Conservation (phyloP, 2,329 filamentous ascomycete genomes). For the Scortechinia acanthostroma region DNA sequence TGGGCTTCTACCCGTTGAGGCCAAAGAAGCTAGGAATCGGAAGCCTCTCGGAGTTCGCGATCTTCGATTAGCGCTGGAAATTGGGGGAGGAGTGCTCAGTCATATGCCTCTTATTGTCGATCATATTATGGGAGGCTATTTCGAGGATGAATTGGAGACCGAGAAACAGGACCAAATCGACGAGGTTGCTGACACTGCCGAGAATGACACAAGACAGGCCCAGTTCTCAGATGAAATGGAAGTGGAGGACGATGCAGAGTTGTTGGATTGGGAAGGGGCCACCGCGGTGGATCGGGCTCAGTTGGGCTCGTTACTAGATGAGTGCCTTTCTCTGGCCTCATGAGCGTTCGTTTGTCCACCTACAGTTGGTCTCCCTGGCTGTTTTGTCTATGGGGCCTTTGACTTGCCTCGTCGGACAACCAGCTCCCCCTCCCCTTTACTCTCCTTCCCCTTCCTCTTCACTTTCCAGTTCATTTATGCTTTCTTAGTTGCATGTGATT, state of each 20-base stretch:
- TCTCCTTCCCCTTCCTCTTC: conserved; percentile 1
- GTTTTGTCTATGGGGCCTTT: too few relatives aligned
- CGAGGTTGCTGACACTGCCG: background rate
- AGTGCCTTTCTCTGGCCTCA: conserved; percentile 9
- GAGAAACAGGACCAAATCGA: conserved; percentile 3
- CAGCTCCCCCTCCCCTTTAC: too few relatives aligned
- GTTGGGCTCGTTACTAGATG: conserved; percentile 9
- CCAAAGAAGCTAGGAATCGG: conserved; percentile 1
- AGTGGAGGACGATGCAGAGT: background rate
- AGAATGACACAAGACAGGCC: conserved; percentile 1
- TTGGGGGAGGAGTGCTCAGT: conserved; percentile 9
- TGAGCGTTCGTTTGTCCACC: too few relatives aligned
- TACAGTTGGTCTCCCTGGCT: too few relatives aligned
- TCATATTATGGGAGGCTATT: conserved; percentile 12
- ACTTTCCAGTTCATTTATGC: too few relatives aligned
- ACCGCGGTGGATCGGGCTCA: conserved; percentile 9
- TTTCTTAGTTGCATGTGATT: too few relatives aligned
- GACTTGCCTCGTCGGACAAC: too few relatives aligned
- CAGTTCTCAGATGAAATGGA: conserved; percentile 8
- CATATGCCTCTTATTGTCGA: conserved; percentile 12
- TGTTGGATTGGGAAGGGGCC: conserved; percentile 9
- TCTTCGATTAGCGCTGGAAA: conserved; percentile 8
- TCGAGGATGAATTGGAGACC: conserved; percentile 10
- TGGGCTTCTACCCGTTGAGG: background rate
- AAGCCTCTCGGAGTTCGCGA: conserved; percentile 10